Evolutionary conservation across 352 stramenopile genomes (phyloP), one percentile per base, ranked within the genome.

Genomic region (Pythium coloratum): DNA sequence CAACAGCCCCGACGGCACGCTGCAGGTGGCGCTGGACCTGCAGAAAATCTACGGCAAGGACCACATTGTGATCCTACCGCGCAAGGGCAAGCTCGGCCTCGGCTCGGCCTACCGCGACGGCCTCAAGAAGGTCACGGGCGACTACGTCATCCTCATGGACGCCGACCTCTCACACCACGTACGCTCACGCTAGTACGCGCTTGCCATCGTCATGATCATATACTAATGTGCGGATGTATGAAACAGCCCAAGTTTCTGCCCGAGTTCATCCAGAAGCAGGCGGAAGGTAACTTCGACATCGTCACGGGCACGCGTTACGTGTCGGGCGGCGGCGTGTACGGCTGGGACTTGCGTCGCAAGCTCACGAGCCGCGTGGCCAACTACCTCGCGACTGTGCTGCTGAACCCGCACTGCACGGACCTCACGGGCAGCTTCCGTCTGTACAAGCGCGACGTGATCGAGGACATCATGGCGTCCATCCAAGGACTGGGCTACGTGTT

Each of bases 71-170:
- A 98, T 99, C 65, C 77, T 99, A 6, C 91, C 96, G 49, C 90
- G 97, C 55, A 72, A 94, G 51, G 97, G 96, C 34, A 99, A 99
- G 73, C 70, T 99, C 40, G 97, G 97, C 18, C 80, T 99, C 14
- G 97, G 97, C 40, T 98, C 90, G 1, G 97, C 97, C 26, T 99
- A 99, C 75, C 94, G 96, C 46, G 97, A 98, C 67, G 97, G 96
- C 14, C 84, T 99, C 47, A 96, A 97, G 72, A 77, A 83, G 36
- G 82, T 84, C 16, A 97, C 91, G 36, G 96, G 96, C 26, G 81
- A 98, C 64, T 96, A 92, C 72, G 96, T 99, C 51, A 92, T 99
- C 76, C 83, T 99, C 46, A 99, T 99, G 97, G 97, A 99, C 82
- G 97, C 97, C 20, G 97, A 99, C 78, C 85, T 99, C 38, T 98